phyloP scores from a whole-genome alignment of 2,329 filamentous ascomycete genomes.

The Diatrype stigma region DNA sequence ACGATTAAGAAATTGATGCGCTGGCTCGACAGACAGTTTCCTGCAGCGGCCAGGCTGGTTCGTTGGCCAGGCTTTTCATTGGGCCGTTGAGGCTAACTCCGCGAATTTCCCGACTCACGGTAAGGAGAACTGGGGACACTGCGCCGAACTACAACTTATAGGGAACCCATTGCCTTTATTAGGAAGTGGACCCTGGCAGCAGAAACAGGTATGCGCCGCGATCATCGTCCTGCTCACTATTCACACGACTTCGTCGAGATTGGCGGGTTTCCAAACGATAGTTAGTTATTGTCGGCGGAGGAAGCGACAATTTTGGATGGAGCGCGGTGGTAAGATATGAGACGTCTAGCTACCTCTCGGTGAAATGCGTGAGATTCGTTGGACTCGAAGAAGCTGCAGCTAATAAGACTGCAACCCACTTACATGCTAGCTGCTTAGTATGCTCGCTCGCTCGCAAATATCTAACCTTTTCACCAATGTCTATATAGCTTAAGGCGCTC shows the following conservation, averaged over 20 bases:
- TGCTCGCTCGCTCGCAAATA: not conserved
- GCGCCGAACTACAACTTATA: no score
- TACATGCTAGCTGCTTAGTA: not conserved
- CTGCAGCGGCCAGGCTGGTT: not conserved
- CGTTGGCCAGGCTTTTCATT: slow-evolving; percentile 6
- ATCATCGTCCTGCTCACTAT: not conserved
- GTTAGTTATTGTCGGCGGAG: not conserved
- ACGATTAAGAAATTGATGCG: slow-evolving; percentile 17
- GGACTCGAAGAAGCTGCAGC: slow-evolving; percentile 2
- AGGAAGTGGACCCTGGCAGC: not conserved
- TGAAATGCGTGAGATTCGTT: slow-evolving; percentile 9
- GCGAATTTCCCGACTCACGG: not conserved
- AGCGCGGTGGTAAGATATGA: no score
- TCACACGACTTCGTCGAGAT: not conserved
- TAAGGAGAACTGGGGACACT: not conserved
- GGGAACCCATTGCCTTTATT: no score
- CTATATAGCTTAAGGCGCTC: no score
- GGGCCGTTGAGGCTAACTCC: slow-evolving; percentile 3
- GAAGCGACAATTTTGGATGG: slow-evolving; percentile 2
- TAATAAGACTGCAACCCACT: slow-evolving; percentile 2
- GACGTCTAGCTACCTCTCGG: slow-evolving; percentile 9
- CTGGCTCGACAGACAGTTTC: slow-evolving; percentile 10
- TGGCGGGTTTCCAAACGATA: no score
- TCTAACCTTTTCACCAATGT: not conserved
- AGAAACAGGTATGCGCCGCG: not conserved